A percentile compares a stretch with the other conserved stretches of the same genome.
phyloP scores from a whole-genome alignment of 83 land plant genomes.

The Picea mariana region DNA sequence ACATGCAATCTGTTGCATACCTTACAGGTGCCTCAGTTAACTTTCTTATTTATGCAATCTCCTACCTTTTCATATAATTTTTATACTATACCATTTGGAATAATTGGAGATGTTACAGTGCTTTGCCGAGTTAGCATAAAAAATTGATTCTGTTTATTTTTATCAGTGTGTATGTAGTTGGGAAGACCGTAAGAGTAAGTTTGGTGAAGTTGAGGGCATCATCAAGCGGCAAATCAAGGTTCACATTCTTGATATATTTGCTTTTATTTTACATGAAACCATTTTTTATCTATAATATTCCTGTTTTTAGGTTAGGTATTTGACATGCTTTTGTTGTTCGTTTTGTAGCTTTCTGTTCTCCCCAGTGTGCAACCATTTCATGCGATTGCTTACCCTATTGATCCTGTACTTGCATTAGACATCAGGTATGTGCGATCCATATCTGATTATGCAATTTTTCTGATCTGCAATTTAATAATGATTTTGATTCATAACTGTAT shows the following conservation, averaged over 20 bases:
- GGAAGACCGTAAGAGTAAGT: slow-evolving; percentile 89
- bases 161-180: slow-evolving; percentile 91
- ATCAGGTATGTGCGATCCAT: slow-evolving; percentile 59
- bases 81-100: too few species aligned
- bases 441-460: neutral
- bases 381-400: slow-evolving; percentile 98
- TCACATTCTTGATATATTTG: neutral
- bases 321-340: too few species aligned
- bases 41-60: neutral
- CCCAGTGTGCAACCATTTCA: slow-evolving; percentile 99
- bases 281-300: slow-evolving; percentile 1
- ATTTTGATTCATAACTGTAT: too few species aligned
- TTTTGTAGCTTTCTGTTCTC: slow-evolving; percentile 35
- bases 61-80: too few species aligned
- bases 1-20: slow-evolving; percentile 98
- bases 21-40: slow-evolving; percentile 63
- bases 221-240: slow-evolving; percentile 92
- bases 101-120: too few species aligned
- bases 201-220: slow-evolving; percentile 82
- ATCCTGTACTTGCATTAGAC: slow-evolving; percentile 91
- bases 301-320: neutral
- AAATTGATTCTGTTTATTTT: neutral
- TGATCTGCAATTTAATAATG: neutral
- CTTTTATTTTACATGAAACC: neutral
- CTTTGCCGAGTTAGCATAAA: neutral